A percentile compares a stretch with the other conserved stretches of the same genome.
Conservation (phyloP, 306 rosid species). For the Vicia villosa region DNA sequence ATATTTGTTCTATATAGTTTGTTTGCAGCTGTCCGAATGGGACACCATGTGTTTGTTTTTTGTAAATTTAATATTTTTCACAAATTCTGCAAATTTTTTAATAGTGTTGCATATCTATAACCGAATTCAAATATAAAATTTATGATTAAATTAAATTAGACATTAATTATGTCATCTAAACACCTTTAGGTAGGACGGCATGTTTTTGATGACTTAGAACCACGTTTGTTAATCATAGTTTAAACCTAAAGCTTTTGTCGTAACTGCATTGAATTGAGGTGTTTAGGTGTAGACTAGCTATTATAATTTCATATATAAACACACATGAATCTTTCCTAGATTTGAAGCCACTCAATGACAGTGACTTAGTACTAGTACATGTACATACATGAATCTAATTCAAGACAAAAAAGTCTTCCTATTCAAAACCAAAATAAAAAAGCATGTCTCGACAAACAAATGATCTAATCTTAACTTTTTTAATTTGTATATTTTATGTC, state of each 20-base stretch:
- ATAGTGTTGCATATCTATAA: no score
- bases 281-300: constrained; percentile 13
- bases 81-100: no score
- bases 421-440: constrained; percentile 34
- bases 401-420: constrained; percentile 51
- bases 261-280: background rate
- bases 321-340: constrained; percentile 61
- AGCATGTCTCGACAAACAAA: constrained; percentile 39
- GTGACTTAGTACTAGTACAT: constrained; percentile 57
- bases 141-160: background rate
- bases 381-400: constrained; percentile 43
- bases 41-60: constrained; percentile 6
- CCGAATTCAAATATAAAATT: background rate
- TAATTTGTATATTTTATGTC: constrained; percentile 8
- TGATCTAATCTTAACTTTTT: constrained; percentile 5
- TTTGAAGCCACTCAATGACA: constrained; percentile 54
- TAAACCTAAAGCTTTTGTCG: constrained; percentile 26
- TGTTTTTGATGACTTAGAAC: constrained; percentile 35
- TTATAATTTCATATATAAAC: constrained; percentile 21
- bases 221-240: constrained; percentile 37
- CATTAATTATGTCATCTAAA: background rate
- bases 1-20: background rate
- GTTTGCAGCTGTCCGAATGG: background rate
- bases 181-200: background rate
- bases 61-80: background rate